Base-by-base conservation (phyloP, 73 alveolate species). In the Uronychia binucleata region DNA sequence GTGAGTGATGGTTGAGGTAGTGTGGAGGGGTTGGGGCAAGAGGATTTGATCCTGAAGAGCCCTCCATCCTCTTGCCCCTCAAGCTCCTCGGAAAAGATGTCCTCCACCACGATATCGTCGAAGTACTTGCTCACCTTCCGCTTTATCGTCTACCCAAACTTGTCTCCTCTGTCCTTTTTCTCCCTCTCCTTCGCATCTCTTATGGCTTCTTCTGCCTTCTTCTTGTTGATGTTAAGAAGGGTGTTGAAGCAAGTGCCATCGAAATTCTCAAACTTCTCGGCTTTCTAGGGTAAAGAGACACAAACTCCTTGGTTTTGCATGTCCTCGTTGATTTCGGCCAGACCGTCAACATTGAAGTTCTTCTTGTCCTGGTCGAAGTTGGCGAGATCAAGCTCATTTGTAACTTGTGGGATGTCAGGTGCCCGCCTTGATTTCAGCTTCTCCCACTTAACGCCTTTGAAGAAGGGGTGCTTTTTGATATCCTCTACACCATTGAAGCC, bases 401-500 rank as follows among this genome's bases (percentile, higher is more conserved):
- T 84, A 8, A 59, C 85, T 33, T 60, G 46, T 19, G 96, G 96
- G 34, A 80, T 86, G 76, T 80, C 85, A 0, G 96, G 96, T 14
- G 93, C 86, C 27, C 32, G 78, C 34, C 59, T 79, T 8, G 75
- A 59, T 76, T n/a, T 77, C 27, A 85, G 58, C 5, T 32, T 75
- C 0, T 87, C 88, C 98, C 98, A 97, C 78, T 94, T 92, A 59
- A 95, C 81, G 75, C 94, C 98, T 29, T 88, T 86, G 88, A 97
- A 93, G 94, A 96, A 97, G 0, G 90, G 84, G 86, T 97, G 99
- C 31, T 93, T 80, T 84, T 95, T 97, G 33, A 97, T 95, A 84
- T 97, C 99, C 60, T 92, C 92, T 11, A 92, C 90, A 8, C 96
- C 96, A 57, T 92, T 91, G 30, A 86, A 60, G 0, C 99, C 99